phyloP scores from a whole-genome alignment of 169 alveolate species.

The Plasmodium yoelii region DNA sequence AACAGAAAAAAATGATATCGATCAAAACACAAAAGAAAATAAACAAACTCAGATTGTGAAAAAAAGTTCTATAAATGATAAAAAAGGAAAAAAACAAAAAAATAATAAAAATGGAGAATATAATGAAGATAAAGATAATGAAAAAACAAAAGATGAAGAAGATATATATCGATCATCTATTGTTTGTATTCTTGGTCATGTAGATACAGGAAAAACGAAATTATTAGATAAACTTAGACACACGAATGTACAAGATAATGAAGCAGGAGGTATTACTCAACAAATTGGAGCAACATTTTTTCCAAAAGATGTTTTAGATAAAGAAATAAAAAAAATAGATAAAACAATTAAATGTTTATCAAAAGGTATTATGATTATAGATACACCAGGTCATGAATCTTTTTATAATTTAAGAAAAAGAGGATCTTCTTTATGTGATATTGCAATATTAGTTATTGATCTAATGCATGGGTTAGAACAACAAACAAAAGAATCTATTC shows the following conservation, averaged over 20 bases:
- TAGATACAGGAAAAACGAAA: slow-evolving; percentile 99
- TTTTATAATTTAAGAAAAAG: slow-evolving; percentile 97
- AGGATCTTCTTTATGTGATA: slow-evolving; percentile 99
- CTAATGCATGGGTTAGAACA: slow-evolving; percentile 99
- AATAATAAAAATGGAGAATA: not conserved
- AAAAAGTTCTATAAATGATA: not conserved
- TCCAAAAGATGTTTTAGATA: slow-evolving; percentile 95
- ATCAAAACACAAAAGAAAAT: slow-evolving; percentile 76
- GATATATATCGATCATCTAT: slow-evolving; percentile 95
- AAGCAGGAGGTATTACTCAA: slow-evolving; percentile 99
- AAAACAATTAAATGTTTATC: slow-evolving; percentile 34
- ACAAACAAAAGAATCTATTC: slow-evolving; percentile 96
- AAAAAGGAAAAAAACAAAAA: slow-evolving; percentile 50
- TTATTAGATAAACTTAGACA: slow-evolving; percentile 98
- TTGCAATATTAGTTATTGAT: slow-evolving; percentile 99
- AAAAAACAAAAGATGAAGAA: slow-evolving; percentile 61
- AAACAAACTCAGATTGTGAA: not conserved
- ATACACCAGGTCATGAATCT: slow-evolving; percentile 99
- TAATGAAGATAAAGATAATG: slow-evolving; percentile 39
- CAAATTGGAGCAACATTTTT: slow-evolving; percentile 99
- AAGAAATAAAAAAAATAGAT: slow-evolving; percentile 88
- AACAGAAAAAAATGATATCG: slow-evolving; percentile 31
- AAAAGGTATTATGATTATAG: slow-evolving; percentile 96
- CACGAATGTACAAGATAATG: slow-evolving; percentile 99
- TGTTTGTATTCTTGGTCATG: slow-evolving; percentile 99